Conservation (phyloP, 495 filamentous ascomycete genomes). For the Annulohypoxylon maeteangense region DNA sequence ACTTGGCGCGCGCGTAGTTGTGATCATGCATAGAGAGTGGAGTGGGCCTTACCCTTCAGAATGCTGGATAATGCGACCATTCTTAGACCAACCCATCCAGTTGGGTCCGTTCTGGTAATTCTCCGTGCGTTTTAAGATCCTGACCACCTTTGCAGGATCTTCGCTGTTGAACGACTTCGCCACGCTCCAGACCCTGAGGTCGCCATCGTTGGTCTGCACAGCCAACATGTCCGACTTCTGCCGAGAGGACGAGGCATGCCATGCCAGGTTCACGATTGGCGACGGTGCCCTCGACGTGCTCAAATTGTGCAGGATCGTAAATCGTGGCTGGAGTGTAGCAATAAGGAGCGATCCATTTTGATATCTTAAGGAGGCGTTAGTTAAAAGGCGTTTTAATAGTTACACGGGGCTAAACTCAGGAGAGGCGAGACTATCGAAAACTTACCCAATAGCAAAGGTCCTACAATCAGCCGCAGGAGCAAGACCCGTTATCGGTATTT, state of each 20-base stretch:
- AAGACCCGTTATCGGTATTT: constrained; percentile 88
- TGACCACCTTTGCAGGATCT: constrained; percentile 83
- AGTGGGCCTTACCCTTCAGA: constrained; percentile 82
- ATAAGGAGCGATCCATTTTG: constrained; percentile 95
- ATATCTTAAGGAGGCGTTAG: constrained; percentile 70
- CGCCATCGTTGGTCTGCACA: constrained; percentile 89
- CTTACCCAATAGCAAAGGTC: constrained; percentile 95
- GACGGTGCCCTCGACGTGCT: constrained; percentile 85
- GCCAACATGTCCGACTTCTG: constrained; percentile 99
- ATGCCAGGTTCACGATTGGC: constrained; percentile 87
- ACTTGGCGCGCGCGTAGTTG: constrained; percentile 54
- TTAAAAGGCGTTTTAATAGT: constrained; percentile 27
- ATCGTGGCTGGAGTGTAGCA: constrained; percentile 86
- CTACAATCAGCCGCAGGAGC: constrained; percentile 92
- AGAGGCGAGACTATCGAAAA: constrained; percentile 19
- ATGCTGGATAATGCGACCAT: constrained; percentile 93
- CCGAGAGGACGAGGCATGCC: constrained; percentile 96
- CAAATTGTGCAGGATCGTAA: constrained; percentile 93
- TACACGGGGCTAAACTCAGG: constrained; percentile 6
- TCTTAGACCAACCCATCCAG: constrained; percentile 99
- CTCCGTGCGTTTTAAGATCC: constrained; percentile 84
- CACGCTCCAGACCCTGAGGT: constrained; percentile 96
- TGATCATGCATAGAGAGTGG: constrained; percentile 34
- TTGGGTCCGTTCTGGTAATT: constrained; percentile 79
- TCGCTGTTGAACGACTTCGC: constrained; percentile 82